These are phyloP conservation scores for Eimeria acervulina DNA, from an alignment of 169 alveolate genomes.

Conservation along the genomic window DNA sequence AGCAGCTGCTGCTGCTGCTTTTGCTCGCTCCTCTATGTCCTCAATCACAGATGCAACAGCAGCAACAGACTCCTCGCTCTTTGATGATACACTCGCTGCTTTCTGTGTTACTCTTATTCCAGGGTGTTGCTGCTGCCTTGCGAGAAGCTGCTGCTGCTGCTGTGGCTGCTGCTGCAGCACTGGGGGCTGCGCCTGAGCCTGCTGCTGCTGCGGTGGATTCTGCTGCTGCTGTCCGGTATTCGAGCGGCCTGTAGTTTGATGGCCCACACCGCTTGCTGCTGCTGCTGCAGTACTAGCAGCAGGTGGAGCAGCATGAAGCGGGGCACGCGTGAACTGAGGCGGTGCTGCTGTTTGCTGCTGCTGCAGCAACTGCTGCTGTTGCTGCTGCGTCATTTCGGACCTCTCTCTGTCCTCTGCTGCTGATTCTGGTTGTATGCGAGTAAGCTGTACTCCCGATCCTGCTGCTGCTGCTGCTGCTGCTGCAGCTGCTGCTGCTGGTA, in stretches of 20 bases:
- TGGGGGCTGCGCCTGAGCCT: neutral
- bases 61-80: neutral
- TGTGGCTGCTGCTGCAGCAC: neutral
- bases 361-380: neutral
- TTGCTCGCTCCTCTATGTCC: neutral
- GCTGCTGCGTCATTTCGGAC: neutral
- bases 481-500: constrained; percentile 1
- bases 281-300: neutral
- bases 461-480: neutral
- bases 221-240: neutral
- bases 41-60: neutral
- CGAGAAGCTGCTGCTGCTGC: neutral
- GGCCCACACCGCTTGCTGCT: neutral
- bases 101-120: neutral
- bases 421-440: neutral
- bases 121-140: neutral
- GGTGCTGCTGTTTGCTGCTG: constrained; percentile 19
- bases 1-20: no score
- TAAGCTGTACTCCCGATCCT: neutral
- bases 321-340: neutral
- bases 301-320: constrained; percentile 7
- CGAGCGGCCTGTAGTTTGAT: neutral
- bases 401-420: neutral
- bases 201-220: no score
- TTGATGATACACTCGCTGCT: neutral